These are phyloP conservation scores for Microstegium vimineum DNA, from an alignment of 176 grass and related monocot species.

Conservation along the genomic window DNA sequence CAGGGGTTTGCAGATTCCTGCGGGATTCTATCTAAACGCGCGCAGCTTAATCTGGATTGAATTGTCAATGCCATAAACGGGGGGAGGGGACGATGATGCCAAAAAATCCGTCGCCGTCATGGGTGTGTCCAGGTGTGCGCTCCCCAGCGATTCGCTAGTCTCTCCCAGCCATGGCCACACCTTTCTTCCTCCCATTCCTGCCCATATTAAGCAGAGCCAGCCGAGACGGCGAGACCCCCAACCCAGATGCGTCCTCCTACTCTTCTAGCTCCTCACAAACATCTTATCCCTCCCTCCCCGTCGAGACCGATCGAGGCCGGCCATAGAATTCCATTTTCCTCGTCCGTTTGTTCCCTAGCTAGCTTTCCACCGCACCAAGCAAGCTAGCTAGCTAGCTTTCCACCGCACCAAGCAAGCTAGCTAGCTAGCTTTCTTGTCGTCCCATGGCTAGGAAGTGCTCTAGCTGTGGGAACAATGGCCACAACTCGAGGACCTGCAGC, in stretches of 20 bases:
- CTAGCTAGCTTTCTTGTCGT: not conserved
- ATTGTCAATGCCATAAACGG: conserved; percentile 43
- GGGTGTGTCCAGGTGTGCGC: conserved; percentile 39
- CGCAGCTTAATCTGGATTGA: conserved; percentile 40
- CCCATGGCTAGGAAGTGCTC: conserved; percentile 89
- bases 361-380: no score
- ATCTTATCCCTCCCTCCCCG: conserved; percentile 1
- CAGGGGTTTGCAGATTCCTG: conserved; percentile 29
- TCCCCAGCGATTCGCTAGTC: conserved; percentile 32
- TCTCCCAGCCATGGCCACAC: conserved; percentile 17
- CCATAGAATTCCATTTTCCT: conserved; percentile 10
- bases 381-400: not conserved
- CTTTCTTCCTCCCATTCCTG: not conserved
- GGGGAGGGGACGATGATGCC: not conserved
- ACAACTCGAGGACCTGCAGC: conserved; percentile 92
- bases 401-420: not conserved
- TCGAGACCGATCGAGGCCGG: not conserved
- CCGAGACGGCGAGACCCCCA: not conserved
- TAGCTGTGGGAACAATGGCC: conserved; percentile 84
- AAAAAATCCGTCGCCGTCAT: conserved; percentile 48
- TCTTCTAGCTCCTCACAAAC: conserved; percentile 25
- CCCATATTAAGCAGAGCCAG: conserved; percentile 21
- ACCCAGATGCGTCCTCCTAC: no score
- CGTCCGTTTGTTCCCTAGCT: conserved; percentile 3
- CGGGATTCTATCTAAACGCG: not conserved